Conservation (phyloP, 169 alveolate species). For the Eimeria falciformis region DNA sequence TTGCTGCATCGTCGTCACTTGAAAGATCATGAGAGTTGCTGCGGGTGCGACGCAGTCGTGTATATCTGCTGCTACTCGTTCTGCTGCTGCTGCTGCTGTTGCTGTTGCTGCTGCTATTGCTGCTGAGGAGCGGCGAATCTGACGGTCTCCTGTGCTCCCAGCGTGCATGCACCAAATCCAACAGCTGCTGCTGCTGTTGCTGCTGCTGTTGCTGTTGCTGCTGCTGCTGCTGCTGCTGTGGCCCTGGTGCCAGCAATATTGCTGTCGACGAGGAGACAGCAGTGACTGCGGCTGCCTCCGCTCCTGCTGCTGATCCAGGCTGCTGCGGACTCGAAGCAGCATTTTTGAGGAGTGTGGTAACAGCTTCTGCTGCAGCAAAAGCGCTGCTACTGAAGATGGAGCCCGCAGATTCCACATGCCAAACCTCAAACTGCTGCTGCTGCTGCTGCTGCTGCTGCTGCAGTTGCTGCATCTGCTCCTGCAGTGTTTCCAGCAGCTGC, state of each 20-base stretch:
- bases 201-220: constrained; percentile 45
- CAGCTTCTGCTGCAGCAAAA: constrained; percentile 15
- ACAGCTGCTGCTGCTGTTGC: constrained; percentile 45
- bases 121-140: no score
- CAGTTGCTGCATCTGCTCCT: constrained; percentile 17
- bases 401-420: not conserved
- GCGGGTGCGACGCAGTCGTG: not conserved
- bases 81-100: constrained; percentile 6
- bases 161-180: not conserved
- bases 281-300: not conserved
- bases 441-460: constrained; percentile 49
- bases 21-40: not conserved
- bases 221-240: constrained; percentile 17
- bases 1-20: constrained; percentile 4
- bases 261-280: not conserved
- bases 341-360: not conserved
- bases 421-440: not conserved
- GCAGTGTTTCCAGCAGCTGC: constrained; percentile 24
- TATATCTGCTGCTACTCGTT: constrained; percentile 7
- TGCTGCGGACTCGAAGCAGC: constrained; percentile 10
- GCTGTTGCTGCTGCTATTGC: not conserved
- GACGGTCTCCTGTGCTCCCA: no score
- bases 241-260: not conserved
- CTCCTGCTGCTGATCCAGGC: not conserved
- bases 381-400: constrained; percentile 4